These are phyloP conservation scores for Rubia yunnanensis DNA, from an alignment of 257 asterid genomes.

Conservation along the genomic window DNA sequence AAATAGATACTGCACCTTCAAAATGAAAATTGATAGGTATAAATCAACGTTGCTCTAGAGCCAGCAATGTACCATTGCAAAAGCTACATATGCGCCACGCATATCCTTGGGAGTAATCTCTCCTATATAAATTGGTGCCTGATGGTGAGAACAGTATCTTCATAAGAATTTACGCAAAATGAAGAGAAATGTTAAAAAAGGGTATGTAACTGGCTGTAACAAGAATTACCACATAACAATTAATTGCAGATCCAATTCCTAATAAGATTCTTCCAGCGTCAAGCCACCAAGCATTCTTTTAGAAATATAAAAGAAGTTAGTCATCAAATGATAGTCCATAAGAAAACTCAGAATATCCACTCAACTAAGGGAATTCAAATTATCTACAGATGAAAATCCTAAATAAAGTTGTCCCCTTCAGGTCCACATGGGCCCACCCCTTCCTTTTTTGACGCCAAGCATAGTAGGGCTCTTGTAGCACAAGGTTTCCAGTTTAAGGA, in stretches of 20 bases:
- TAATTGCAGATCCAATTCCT: conserved; percentile 19
- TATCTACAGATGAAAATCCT: neutral
- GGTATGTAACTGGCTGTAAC: neutral
- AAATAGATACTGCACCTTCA: neutral
- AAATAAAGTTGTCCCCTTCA: neutral
- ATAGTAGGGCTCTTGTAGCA: neutral
- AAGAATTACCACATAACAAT: conserved; percentile 22
- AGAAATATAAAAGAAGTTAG: neutral
- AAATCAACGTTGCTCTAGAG: neutral
- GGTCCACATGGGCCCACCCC: neutral
- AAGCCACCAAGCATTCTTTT: conserved; percentile 23
- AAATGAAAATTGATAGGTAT: neutral
- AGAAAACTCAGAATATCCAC: neutral
- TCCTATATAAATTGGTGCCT: conserved; percentile 18
- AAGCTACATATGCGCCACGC: conserved; percentile 12
- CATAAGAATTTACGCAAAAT: neutral
- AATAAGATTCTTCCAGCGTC: conserved; percentile 16
- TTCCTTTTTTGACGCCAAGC: neutral
- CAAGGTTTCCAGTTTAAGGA: neutral
- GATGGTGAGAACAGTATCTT: neutral
- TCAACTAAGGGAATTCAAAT: neutral
- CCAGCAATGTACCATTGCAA: conserved; percentile 8
- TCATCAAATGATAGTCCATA: neutral
- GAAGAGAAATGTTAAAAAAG: neutral
- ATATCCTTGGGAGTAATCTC: conserved; percentile 18